Evolutionary conservation across 352 stramenopile genomes (phyloP).

Genomic region (Pythium dissimile): DNA sequence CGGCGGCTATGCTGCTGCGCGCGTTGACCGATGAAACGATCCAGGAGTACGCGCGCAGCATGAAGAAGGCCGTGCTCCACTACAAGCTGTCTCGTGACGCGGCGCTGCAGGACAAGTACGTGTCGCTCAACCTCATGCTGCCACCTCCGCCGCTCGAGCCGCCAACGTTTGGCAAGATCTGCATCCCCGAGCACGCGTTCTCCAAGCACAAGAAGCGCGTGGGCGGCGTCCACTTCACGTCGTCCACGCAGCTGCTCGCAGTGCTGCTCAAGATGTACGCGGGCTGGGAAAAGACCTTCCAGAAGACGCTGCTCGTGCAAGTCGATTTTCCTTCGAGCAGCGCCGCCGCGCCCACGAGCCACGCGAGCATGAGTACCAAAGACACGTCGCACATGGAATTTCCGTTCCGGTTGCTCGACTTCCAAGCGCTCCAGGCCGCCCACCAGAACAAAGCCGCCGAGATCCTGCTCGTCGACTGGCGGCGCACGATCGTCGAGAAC

Average conservation of each 20-base stretch:
- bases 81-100: constrained; percentile 52
- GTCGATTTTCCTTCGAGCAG: constrained; percentile 36
- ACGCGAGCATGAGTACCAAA: constrained; percentile 14
- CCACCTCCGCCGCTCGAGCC: constrained; percentile 21
- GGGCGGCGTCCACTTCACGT: constrained; percentile 43
- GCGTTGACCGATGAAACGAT: constrained; percentile 87
- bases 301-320: constrained; percentile 63
- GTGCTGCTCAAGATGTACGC: constrained; percentile 88
- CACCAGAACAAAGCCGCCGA: constrained; percentile 76
- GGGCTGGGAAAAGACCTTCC: constrained; percentile 89
- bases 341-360: background rate
- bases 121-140: constrained; percentile 58
- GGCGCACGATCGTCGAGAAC: constrained; percentile 88
- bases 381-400: constrained; percentile 51
- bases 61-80: constrained; percentile 90
- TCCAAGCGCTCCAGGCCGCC: constrained; percentile 70
- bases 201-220: constrained; percentile 50
- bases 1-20: constrained; percentile 60
- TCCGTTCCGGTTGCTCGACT: constrained; percentile 84
- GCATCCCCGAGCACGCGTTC: constrained; percentile 71
- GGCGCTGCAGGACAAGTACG: constrained; percentile 65
- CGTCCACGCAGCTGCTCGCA: constrained; percentile 55
- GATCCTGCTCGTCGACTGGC: constrained; percentile 85
- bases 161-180: constrained; percentile 73
- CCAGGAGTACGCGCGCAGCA: constrained; percentile 87